phyloP scores from a whole-genome alignment of 2,329 filamentous ascomycete species.

The Moelleriella libera region DNA sequence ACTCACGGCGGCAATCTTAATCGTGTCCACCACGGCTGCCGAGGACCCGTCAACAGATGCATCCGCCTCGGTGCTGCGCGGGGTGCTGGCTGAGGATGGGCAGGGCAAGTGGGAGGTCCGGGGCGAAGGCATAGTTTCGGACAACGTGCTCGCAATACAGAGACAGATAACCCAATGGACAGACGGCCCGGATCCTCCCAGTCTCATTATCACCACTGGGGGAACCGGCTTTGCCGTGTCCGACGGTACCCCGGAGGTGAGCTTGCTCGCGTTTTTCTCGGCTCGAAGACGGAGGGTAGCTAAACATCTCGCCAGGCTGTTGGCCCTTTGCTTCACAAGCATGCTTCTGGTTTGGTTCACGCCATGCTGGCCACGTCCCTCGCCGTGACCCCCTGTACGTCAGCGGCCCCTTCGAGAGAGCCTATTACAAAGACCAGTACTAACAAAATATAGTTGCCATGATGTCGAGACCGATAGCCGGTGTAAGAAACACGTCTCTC shows the following conservation, averaged over 20 bases:
- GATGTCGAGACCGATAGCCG: conserved; percentile 90
- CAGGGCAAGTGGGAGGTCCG: conserved; percentile 57
- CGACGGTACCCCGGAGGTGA: conserved; percentile 79
- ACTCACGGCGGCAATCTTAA: conserved; percentile 63
- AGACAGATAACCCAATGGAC: conserved; percentile 57
- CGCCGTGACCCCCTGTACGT: conserved; percentile 75
- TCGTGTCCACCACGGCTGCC: conserved; percentile 83
- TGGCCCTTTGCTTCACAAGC: conserved; percentile 63
- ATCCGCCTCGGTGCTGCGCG: conserved; percentile 49
- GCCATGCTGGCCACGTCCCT: conserved; percentile 83
- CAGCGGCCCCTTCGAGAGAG: neutral
- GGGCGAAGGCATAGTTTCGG: conserved; percentile 63
- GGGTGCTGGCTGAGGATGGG: conserved; percentile 55
- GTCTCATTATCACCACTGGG: conserved; percentile 77
- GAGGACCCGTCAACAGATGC: conserved; percentile 67
- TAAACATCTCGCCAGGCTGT: conserved; percentile 44
- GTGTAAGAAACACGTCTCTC: conserved; percentile 66
- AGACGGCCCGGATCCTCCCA: conserved; percentile 47
- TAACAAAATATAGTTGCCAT: conserved; percentile 57
- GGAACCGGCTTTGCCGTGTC: conserved; percentile 83
- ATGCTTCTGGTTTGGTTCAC: conserved; percentile 85
- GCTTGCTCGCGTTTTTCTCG: neutral
- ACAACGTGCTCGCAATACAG: conserved; percentile 64
- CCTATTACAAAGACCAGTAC: neutral
- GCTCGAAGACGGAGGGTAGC: neutral